Base-by-base conservation (phyloP, 1,284 basidiomycete genomes). In the Ganoderma resinaceum region DNA sequence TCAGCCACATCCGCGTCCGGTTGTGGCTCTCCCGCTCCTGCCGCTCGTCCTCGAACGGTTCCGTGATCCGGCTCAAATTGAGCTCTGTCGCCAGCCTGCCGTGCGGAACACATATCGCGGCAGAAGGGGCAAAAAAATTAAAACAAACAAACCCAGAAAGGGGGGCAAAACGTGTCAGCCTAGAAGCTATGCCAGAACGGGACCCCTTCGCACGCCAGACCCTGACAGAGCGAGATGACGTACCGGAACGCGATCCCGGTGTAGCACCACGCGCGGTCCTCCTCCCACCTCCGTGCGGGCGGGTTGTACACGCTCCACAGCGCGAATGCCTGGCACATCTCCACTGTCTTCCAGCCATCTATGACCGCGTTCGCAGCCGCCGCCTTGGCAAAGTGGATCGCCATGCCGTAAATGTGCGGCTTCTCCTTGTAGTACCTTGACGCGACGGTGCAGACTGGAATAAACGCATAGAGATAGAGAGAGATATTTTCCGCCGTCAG, bases 21-120 rank as follows among this genome's bases (percentile, higher is more conserved):
- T 86, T 86, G 58, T 84, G 76, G 43, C 82, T 78, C 74, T 86
- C 85, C 29, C 84, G 80, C 75, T 84, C 82, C 49, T 78, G 75
- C 20, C 77, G 75, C 67, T 83, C 82, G 61, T 80, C 78, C 1
- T 67, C 62, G 29, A 82, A 77, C n/a, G 75, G 78, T 2, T 76
- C 74, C 9, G 79, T 77, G 42, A 82, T 80, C 58, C 81, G 76
- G 70, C 84, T 82, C 52, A 86, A 73, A 67, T 84, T 83, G 49
- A 86, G 78, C 73, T 86, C 85, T 20, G 82, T 79, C 0, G 83
- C 84, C 68, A 85, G 78, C 29, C 79, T 80, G 40, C 23, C 61
- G 37, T 23, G n/a, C 33, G 29, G 33, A 31, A 55, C 23, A 55
- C 23, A 49, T 49, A 49, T 49, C 46, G 46, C 46, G 23, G 23